These are phyloP conservation scores for Senna tora DNA, from an alignment of 306 rosid species.

Conservation along the genomic window DNA sequence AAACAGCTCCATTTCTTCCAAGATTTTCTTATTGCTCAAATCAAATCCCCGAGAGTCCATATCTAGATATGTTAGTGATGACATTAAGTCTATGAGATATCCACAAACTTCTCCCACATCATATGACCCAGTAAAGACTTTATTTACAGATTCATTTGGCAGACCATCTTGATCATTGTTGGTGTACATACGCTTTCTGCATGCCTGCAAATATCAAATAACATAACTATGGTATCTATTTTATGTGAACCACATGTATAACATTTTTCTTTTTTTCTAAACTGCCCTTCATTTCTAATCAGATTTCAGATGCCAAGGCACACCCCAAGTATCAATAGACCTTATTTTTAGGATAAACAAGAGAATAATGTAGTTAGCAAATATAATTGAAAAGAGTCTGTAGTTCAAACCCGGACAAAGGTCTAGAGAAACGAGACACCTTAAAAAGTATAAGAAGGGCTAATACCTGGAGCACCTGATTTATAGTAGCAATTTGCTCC, in stretches of 20 bases:
- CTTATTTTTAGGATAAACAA: background rate
- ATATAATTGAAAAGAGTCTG: too few species aligned
- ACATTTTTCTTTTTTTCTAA: background rate
- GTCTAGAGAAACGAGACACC: background rate
- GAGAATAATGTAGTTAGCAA: background rate
- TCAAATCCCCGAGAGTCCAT: conserved; percentile 44
- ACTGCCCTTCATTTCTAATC: background rate
- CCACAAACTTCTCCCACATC: conserved; percentile 58
- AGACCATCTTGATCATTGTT: conserved; percentile 41
- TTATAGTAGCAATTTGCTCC: conserved; percentile 61
- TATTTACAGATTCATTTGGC: conserved; percentile 46
- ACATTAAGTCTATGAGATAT: conserved; percentile 68
- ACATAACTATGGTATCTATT: conserved; percentile 19
- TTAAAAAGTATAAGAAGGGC: conserved; percentile 14
- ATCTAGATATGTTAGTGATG: conserved; percentile 53
- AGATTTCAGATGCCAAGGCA: background rate
- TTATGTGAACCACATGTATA: background rate
- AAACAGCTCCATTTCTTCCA: conserved; percentile 73
- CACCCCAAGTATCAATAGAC: conserved; percentile 8
- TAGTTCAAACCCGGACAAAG: conserved; percentile 24
- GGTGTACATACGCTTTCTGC: conserved; percentile 62
- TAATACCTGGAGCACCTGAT: conserved; percentile 69
- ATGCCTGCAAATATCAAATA: conserved; percentile 55
- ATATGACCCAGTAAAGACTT: conserved; percentile 38
- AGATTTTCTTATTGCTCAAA: conserved; percentile 43